These are phyloP conservation scores for Penicillium sp. DNA, from an alignment of 2,329 filamentous ascomycete species.

Conservation along the genomic window DNA sequence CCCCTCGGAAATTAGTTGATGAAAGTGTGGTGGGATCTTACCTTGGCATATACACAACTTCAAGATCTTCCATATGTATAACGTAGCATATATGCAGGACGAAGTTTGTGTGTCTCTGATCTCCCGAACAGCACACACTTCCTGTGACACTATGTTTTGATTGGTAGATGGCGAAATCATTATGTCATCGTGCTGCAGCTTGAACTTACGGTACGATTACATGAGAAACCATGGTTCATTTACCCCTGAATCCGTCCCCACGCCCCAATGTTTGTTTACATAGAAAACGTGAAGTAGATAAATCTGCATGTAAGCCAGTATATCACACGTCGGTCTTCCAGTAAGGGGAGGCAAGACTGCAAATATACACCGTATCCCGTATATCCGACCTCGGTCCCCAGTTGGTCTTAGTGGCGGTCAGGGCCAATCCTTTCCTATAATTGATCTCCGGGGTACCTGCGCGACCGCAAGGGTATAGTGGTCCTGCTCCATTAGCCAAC, in stretches of 20 bases:
- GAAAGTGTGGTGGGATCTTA: neutral
- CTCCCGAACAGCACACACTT: neutral
- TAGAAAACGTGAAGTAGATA: neutral
- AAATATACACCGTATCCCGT: neutral
- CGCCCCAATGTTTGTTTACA: conserved; percentile 11
- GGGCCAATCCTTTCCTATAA: conserved; percentile 2
- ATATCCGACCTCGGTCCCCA: neutral
- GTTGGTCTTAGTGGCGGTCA: conserved; percentile 7
- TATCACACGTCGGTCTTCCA: neutral
- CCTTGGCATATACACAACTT: neutral
- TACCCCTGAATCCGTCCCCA: conserved; percentile 22
- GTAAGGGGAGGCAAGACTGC: neutral
- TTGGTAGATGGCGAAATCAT: neutral
- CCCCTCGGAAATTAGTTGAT: neutral
- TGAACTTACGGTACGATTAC: neutral
- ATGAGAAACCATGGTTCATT: conserved; percentile 16
- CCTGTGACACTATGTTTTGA: neutral
- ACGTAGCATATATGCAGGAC: neutral
- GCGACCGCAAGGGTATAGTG: conserved; percentile 1
- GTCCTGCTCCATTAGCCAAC: neutral
- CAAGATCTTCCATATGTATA: neutral
- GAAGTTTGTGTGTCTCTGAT: neutral
- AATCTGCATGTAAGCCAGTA: neutral
- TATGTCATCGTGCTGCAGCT: conserved; percentile 6
- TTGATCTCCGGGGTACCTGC: conserved; percentile 11